Percentiles rank a stretch among this genome's conserved stretches.
Evolutionary conservation across 805 yeast species (phyloP).

Genomic region (Saccharomycopsis javanensis): DNA sequence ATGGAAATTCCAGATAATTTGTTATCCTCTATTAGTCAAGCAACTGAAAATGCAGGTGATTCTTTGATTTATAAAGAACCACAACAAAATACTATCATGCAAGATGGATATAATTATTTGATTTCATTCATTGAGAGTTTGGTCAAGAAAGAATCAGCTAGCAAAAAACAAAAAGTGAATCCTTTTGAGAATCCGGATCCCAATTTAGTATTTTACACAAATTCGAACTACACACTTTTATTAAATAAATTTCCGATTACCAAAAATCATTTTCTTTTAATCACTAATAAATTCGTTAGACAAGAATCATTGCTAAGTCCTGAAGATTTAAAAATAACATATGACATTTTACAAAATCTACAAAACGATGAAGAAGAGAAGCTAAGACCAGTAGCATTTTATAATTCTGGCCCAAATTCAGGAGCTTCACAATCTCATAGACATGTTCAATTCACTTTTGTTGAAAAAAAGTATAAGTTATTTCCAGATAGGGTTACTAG

Average conservation of each 20-base stretch:
- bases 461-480: constrained; percentile 35
- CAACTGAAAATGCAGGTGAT: constrained; percentile 5
- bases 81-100: constrained; percentile 3
- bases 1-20: constrained; percentile 14
- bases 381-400: constrained; percentile 62
- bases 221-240: constrained; percentile 47
- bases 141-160: constrained; percentile 27
- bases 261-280: constrained; percentile 66
- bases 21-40: constrained; percentile 4
- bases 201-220: constrained; percentile 50
- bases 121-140: constrained; percentile 24
- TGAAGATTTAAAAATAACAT: constrained; percentile 53
- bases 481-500: constrained; percentile 45
- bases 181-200: constrained; percentile 82
- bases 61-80: constrained; percentile 11
- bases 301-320: constrained; percentile 69
- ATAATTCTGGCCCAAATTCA: constrained; percentile 76
- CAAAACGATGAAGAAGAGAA: constrained; percentile 27
- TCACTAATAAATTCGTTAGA: constrained; percentile 63
- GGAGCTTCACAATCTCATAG: constrained; percentile 96
- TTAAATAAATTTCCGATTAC: constrained; percentile 84
- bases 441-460: constrained; percentile 68
- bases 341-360: constrained; percentile 42
- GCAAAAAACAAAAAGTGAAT: constrained; percentile 34
- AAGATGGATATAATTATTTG: constrained; percentile 7